Percentiles rank a stretch among this genome's conserved stretches.
Evolutionary conservation across 139 green algal genomes (phyloP).

Genomic region (Trebouxia sp.): DNA sequence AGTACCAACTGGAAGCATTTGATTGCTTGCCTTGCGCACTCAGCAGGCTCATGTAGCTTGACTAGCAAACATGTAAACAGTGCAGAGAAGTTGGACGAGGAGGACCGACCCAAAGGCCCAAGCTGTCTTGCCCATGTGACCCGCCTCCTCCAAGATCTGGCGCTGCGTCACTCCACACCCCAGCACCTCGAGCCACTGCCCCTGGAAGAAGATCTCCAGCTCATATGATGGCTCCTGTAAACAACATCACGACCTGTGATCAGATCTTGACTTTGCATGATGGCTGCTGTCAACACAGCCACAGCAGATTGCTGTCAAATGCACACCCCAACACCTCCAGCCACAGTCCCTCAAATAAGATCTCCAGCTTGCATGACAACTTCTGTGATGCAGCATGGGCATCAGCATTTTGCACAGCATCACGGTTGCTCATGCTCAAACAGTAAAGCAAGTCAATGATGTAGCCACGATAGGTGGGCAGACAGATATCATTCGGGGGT

Average conservation of each 20-base stretch:
- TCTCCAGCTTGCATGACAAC: no score
- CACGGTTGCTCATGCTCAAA: no score
- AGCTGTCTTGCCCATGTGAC: conserved; percentile 59
- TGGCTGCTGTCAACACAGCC: no score
- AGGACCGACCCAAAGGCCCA: conserved; percentile 78
- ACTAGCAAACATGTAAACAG: not conserved
- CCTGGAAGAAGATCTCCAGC: conserved; percentile 99
- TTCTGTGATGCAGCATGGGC: no score
- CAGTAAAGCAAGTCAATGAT: not conserved
- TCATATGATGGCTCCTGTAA: conserved; percentile 87
- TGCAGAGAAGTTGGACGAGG: not conserved
- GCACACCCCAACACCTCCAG: no score
- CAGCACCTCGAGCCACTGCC: conserved; percentile 98
- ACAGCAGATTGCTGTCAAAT: no score
- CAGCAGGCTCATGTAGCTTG: not conserved
- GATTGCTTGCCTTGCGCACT: not conserved
- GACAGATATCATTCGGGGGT: no score
- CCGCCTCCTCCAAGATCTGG: conserved; percentile 16
- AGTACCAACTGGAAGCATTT: not conserved
- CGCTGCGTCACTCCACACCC: conserved; percentile 78
- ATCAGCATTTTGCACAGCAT: no score
- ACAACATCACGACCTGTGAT: no score
- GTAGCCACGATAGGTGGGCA: no score
- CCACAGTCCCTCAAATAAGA: no score
- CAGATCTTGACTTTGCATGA: no score